phyloP scores from a whole-genome alignment of 306 rosid genomes.

The Hippophae rhamnoides region DNA sequence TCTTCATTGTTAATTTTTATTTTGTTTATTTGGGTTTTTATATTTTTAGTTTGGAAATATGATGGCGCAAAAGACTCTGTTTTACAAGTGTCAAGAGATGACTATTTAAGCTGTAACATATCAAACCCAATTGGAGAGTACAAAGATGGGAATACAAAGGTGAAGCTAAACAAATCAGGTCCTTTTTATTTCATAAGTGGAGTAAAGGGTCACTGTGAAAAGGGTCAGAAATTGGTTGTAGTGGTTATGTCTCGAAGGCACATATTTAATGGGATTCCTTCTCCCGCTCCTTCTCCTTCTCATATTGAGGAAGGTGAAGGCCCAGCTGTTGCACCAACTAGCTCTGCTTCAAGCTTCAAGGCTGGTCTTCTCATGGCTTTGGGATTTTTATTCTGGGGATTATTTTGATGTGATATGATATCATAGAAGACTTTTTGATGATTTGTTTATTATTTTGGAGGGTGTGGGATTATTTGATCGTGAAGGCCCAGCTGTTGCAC shows the following conservation, averaged over 20 bases:
- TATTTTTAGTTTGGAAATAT: constrained; percentile 57
- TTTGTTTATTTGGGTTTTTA: neutral
- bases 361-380: constrained; percentile 28
- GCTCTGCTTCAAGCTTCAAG: constrained; percentile 35
- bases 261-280: constrained; percentile 30
- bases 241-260: constrained; percentile 60
- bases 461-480: constrained; percentile 14
- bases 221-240: constrained; percentile 65
- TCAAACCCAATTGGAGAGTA: constrained; percentile 35
- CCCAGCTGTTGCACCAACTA: constrained; percentile 79
- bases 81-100: constrained; percentile 54
- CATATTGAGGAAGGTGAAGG: constrained; percentile 44
- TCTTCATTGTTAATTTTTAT: neutral
- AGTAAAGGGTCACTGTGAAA: constrained; percentile 59
- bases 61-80: constrained; percentile 76
- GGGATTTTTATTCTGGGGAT: constrained; percentile 33
- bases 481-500: constrained; percentile 68
- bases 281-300: constrained; percentile 77
- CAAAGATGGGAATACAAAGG: constrained; percentile 61
- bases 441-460: neutral
- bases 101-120: constrained; percentile 43
- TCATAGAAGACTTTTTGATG: neutral
- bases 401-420: constrained; percentile 23
- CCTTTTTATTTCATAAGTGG: constrained; percentile 82
- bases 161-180: constrained; percentile 53